Evolutionary conservation across 2,329 filamentous ascomycete species (phyloP).

Genomic region (Elsinoe fawcettii): DNA sequence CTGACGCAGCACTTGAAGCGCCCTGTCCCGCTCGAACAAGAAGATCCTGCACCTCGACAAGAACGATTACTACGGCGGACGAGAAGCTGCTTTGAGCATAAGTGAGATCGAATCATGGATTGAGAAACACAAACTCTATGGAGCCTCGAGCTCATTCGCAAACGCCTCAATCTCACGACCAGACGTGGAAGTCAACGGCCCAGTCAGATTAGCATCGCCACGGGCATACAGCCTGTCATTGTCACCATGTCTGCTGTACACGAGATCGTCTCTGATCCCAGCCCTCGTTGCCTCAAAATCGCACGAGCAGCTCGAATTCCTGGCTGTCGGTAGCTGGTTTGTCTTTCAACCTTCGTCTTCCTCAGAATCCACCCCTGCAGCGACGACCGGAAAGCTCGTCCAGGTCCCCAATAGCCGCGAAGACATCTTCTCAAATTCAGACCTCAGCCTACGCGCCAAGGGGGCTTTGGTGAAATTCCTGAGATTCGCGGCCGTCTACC

Average conservation of each 20-base stretch:
- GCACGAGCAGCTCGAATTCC: conserved; percentile 84
- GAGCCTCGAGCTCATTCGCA: conserved; percentile 20
- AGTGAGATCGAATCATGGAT: conserved; percentile 74
- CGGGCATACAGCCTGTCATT: conserved; percentile 76
- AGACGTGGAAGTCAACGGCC: conserved; percentile 21
- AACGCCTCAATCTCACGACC: conserved; percentile 31
- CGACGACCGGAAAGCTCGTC: conserved; percentile 38
- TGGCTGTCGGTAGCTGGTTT: conserved; percentile 89
- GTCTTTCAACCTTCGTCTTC: conserved; percentile 46
- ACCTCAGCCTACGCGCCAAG: conserved; percentile 73
- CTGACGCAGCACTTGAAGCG: conserved; percentile 67
- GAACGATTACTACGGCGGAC: conserved; percentile 79
- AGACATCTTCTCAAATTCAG: conserved; percentile 75
- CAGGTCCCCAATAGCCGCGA: conserved; percentile 84
- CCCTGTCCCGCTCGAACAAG: conserved; percentile 84
- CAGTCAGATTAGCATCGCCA: conserved; percentile 47
- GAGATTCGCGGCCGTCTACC: conserved; percentile 71
- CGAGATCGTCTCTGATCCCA: conserved; percentile 67
- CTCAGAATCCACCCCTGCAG: conserved; percentile 13
- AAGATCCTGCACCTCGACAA: conserved; percentile 83
- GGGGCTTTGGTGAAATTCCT: conserved; percentile 87
- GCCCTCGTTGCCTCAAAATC: conserved; percentile 82
- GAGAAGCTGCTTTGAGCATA: conserved; percentile 77
- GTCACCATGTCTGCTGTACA: conserved; percentile 79
- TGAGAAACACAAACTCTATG: conserved; percentile 30